Conservation (phyloP, 495 filamentous ascomycete species). For the Ascodesmis nigricans region DNA sequence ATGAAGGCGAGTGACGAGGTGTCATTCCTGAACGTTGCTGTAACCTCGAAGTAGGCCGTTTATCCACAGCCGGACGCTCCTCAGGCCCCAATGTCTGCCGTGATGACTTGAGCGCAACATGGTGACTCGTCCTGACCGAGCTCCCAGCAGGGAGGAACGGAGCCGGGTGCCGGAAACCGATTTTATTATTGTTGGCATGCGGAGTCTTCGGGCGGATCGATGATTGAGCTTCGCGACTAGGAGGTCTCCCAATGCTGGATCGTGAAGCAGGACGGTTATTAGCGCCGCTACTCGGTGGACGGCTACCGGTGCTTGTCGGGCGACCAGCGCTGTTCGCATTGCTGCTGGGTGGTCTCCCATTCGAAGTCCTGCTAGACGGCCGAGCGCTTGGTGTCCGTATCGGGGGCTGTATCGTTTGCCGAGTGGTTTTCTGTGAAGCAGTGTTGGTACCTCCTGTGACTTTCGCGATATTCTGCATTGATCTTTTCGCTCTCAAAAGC, state of each 20-base stretch:
- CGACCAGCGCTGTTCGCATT: conserved; percentile 20
- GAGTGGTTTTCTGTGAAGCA: conserved; percentile 25
- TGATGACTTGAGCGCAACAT: conserved; percentile 46
- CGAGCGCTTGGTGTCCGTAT: conserved; percentile 18
- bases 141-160: conserved; percentile 69
- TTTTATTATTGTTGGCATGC: conserved; percentile 35
- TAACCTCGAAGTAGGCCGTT: conserved; percentile 26
- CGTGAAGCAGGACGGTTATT: conserved; percentile 25
- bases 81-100: conserved; percentile 27
- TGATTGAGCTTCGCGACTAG: conserved; percentile 29
- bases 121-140: conserved; percentile 55
- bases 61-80: conserved; percentile 38
- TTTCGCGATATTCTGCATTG: conserved; percentile 49
- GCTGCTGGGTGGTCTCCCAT: conserved; percentile 19
- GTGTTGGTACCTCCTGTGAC: conserved; percentile 8
- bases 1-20: conserved; percentile 31
- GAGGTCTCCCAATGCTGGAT: conserved; percentile 22
- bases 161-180: conserved; percentile 34
- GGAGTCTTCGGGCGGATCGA: conserved; percentile 49
- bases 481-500: conserved; percentile 63
- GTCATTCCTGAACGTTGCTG: conserved; percentile 24
- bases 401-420: conserved; percentile 10
- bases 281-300: conserved; percentile 15
- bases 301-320: conserved; percentile 20
- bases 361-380: conserved; percentile 17